Evolutionary conservation across 352 stramenopile genomes (phyloP).

Genomic region (Peronospora destructor): DNA sequence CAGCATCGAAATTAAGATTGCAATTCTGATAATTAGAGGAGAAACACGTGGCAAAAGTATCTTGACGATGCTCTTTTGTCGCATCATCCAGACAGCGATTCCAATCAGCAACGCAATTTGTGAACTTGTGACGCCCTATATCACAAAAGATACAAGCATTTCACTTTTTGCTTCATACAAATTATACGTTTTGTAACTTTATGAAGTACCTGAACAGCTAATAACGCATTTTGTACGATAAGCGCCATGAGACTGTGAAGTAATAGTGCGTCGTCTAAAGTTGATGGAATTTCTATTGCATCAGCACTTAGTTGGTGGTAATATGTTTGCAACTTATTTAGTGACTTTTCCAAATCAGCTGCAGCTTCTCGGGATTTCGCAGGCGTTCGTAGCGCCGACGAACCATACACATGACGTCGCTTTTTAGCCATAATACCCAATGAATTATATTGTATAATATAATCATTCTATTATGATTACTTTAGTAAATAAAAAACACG

Average conservation of each 20-base stretch:
- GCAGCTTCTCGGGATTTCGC: slow-evolving; percentile 3
- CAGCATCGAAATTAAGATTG: not conserved
- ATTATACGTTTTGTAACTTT: too few relatives aligned
- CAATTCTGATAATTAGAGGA: slow-evolving; percentile 2
- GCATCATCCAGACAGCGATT: slow-evolving; percentile 40
- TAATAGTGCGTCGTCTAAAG: slow-evolving; percentile 31
- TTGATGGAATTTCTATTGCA: slow-evolving; percentile 5
- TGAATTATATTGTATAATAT: slow-evolving; percentile 8
- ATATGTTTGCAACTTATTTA: slow-evolving; percentile 6
- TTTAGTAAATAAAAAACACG: too few relatives aligned
- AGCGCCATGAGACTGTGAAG: slow-evolving; percentile 32
- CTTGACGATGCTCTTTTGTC: slow-evolving; percentile 17
- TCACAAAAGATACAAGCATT: not conserved
- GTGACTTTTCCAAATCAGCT: slow-evolving; percentile 11
- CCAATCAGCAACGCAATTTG: slow-evolving; percentile 26
- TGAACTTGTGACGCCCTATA: slow-evolving; percentile 24
- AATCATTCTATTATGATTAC: not conserved
- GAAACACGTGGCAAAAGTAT: slow-evolving; percentile 12
- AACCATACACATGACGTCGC: slow-evolving; percentile 14
- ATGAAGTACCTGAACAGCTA: slow-evolving; percentile 33
- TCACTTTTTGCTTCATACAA: too few relatives aligned
- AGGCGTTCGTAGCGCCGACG: slow-evolving; percentile 8
- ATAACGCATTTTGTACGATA: slow-evolving; percentile 34
- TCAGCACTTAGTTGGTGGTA: slow-evolving; percentile 22
- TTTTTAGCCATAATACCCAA: slow-evolving; percentile 35